Base-by-base conservation (phyloP, 441 rosid genomes). In the Croton setiger region DNA sequence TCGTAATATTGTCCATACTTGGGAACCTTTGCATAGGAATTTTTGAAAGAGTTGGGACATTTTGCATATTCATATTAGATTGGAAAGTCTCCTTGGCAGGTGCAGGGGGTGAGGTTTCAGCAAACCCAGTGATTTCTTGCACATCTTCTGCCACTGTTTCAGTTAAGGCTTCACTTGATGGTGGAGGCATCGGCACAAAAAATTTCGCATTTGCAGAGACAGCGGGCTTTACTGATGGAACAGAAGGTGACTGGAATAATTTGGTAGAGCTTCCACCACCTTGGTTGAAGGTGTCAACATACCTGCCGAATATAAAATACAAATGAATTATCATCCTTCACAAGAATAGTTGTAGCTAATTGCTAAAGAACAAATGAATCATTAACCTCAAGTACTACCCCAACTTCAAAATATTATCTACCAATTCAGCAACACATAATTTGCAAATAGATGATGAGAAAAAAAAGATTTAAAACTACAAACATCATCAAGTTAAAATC, bases 201-300 rank as follows among this genome's bases (percentile, higher is more conserved):
- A 96, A 89, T 65, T 89, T 96, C 4, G 93, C 85, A 75, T 84
- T 89, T 63, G 90, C 79, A 61, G 89, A 79, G 27, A 73, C 80
- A n/a, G 87, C 84, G 51, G 97, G 92, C 84, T 87, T 96, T 65
- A 82, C 86, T 31, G 90, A 76, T 64, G 94, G 85, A 59, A 74
- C 66, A 52, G 86, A 62, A 14, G 93, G 89, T 61, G 99, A 85
- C 70, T 84, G 93, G 80, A 86, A 92, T 72, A 75, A 71, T 61
- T 80, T 92, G 65, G 84, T 83, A 0, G 86, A 72, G 75, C 67
- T 82, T 75, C 81, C 90, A 69, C 80, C 82, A 36, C 92, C 85
- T 78, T 87, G 79, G 82, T 88, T 86, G 81, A 74, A 92, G 69
- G 96, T 91, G 81, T 89, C 97, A 49, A 88, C 96, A 61, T 83